phyloP scores from a whole-genome alignment of 139 green algal genomes.

The Chlorella sorokiniana region DNA sequence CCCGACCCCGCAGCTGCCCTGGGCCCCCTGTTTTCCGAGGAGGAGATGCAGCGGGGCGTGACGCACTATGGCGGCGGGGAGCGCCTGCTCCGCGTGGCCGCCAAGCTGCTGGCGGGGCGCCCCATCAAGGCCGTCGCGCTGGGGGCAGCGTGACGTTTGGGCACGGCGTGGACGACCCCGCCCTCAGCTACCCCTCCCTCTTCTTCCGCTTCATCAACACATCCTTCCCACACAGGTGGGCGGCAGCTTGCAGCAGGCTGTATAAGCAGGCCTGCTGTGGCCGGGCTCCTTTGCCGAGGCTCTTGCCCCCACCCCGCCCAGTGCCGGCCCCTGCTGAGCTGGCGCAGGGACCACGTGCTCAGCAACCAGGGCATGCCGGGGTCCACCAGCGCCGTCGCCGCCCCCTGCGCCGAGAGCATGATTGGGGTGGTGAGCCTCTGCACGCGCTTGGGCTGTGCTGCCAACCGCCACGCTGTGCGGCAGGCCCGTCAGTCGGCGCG shows the following conservation, averaged over 20 bases:
- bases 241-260: too few species aligned
- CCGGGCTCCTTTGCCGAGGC: neutral
- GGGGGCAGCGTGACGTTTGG: conserved; percentile 19
- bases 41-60: neutral
- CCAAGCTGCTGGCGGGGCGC: conserved; percentile 1
- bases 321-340: too few species aligned
- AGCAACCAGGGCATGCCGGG: conserved; percentile 16
- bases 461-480: too few species aligned
- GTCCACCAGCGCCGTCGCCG: neutral
- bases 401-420: conserved; percentile 6
- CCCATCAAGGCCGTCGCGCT: conserved; percentile 1
- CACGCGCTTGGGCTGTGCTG: neutral
- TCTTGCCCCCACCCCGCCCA: neutral
- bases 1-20: neutral
- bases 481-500: too few species aligned
- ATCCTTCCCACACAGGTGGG: conserved; percentile 15
- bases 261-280: neutral
- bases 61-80: conserved; percentile 3
- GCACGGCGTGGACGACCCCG: conserved; percentile 3
- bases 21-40: conserved; percentile 2
- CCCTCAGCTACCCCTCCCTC: conserved; percentile 3
- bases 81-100: conserved; percentile 2
- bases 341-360: conserved; percentile 18
- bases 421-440: neutral
- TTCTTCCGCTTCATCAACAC: conserved; percentile 11